Evolutionary conservation across 73 alveolate genomes (phyloP), one percentile per base, ranked within the genome.

Genomic region (Chromera velia): DNA sequence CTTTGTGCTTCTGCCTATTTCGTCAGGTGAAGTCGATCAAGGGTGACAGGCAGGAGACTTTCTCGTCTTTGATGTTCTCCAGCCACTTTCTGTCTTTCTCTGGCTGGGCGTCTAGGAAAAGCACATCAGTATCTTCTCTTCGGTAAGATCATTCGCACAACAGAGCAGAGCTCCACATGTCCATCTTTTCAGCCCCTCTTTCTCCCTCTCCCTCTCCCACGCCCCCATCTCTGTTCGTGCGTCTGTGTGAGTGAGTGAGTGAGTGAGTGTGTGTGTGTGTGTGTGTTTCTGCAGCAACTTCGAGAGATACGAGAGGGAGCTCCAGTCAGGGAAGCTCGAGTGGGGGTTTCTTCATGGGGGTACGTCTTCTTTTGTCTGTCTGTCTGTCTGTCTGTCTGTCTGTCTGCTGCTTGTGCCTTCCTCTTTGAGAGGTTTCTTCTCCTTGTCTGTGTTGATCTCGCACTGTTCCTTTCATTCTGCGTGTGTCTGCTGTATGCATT

Each of bases 261-360:
- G 55, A 7, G 55, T 40, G 22, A 13, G 4, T 40, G 55, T 40
- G 55, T 13, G 22, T 40, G 55, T 13, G 22, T 40, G 55, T 13
- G 22, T 40, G 55, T 13, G 22, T 40, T 4, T 13, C 55, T 40
- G 55, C 55, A 79, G 86, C 80, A 79, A 79, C 68, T 79, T 33
- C 29, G 86, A 79, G 86, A 79, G 86, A 33, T 79, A 79, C 74
- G 86, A 79, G 80, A 76, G 80, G 10, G 86, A 79, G 74, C 49
- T 79, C 73, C 74, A 68, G 45, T 48, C 80, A 7, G 86, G 86
- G 48, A 79, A 79, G 67, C 86, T 79, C 33, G 67, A 46, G 40
- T 79, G 86, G 86, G 4, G 22, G 13, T 13, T 7, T 13, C 55
- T 40, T 4, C n/a, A n/a, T n/a, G n/a, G n/a, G n/a, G n/a, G n/a